phyloP scores from a whole-genome alignment of 345 rosid genomes.

The Corymbia maculata region DNA sequence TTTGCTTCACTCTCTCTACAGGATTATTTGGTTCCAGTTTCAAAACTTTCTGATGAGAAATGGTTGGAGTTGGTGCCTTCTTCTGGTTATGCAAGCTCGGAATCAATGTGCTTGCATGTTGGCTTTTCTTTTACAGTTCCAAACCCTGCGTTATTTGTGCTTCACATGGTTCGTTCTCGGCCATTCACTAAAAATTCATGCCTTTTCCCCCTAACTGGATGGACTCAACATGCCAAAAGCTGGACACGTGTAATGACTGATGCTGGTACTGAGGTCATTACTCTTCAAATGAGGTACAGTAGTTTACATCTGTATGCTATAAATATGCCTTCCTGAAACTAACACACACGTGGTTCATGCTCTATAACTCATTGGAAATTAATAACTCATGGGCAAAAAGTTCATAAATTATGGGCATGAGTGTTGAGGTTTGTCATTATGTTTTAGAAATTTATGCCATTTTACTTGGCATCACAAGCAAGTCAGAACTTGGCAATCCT shows the following conservation, averaged over 20 bases:
- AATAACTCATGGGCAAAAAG: not conserved
- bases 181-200: slow-evolving; percentile 42
- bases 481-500: not conserved
- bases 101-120: slow-evolving; percentile 49
- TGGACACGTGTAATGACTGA: slow-evolving; percentile 36
- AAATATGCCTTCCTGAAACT: not conserved
- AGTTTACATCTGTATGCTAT: not conserved
- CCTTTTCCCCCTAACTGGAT: slow-evolving; percentile 47
- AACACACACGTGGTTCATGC: not conserved
- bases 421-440: not conserved
- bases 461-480: not conserved
- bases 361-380: not conserved
- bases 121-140: slow-evolving; percentile 74
- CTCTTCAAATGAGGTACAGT: slow-evolving; percentile 82
- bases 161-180: slow-evolving; percentile 40
- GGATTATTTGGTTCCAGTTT: slow-evolving; percentile 49
- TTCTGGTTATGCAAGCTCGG: slow-evolving; percentile 18
- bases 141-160: slow-evolving; percentile 29
- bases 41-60: slow-evolving; percentile 58
- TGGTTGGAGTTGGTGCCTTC: slow-evolving; percentile 64
- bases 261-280: slow-evolving; percentile 50
- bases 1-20: slow-evolving; percentile 42
- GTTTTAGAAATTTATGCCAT: not conserved
- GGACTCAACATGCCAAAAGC: slow-evolving; percentile 29
- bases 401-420: not conserved